A percentile compares a stretch with the other conserved stretches of the same genome.
phyloP scores from a whole-genome alignment of 805 yeast species.

The Blastobotrys chiropterorum region DNA sequence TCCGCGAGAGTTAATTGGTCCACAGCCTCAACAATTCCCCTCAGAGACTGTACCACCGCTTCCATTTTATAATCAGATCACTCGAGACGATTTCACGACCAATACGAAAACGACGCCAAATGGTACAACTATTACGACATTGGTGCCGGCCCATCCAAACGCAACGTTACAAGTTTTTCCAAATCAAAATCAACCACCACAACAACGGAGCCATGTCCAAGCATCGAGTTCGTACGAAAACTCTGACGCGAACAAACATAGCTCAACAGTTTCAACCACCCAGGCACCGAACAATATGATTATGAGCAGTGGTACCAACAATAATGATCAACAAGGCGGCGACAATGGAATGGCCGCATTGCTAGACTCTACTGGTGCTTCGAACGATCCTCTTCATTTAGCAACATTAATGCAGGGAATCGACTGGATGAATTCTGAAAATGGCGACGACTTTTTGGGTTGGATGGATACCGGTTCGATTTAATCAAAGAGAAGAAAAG shows the following conservation, averaged over 20 bases:
- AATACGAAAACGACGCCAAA: conserved; percentile 83
- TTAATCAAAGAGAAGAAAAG: neutral
- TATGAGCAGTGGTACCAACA: neutral
- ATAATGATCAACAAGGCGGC: neutral
- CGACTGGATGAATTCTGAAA: conserved; percentile 72
- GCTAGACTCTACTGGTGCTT: conserved; percentile 22
- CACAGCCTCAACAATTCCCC: conserved; percentile 18
- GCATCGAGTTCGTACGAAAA: neutral
- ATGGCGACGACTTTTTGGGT: conserved; percentile 81
- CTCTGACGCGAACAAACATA: neutral
- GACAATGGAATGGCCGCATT: conserved; percentile 11
- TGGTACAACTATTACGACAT: conserved; percentile 84
- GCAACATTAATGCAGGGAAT: conserved; percentile 51
- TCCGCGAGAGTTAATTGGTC: conserved; percentile 21
- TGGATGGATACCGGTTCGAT: conserved; percentile 59
- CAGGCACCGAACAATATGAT: neutral
- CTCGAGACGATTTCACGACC: conserved; percentile 81
- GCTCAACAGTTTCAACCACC: neutral
- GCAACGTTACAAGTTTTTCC: conserved; percentile 42
- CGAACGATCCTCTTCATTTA: conserved; percentile 23
- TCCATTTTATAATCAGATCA: conserved; percentile 86
- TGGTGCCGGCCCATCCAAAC: conserved; percentile 76
- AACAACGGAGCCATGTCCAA: neutral
- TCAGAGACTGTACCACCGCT: conserved; percentile 54
- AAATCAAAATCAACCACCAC: neutral